phyloP scores from a whole-genome alignment of 2,329 filamentous ascomycete genomes.

The Talaromyces piceae region DNA sequence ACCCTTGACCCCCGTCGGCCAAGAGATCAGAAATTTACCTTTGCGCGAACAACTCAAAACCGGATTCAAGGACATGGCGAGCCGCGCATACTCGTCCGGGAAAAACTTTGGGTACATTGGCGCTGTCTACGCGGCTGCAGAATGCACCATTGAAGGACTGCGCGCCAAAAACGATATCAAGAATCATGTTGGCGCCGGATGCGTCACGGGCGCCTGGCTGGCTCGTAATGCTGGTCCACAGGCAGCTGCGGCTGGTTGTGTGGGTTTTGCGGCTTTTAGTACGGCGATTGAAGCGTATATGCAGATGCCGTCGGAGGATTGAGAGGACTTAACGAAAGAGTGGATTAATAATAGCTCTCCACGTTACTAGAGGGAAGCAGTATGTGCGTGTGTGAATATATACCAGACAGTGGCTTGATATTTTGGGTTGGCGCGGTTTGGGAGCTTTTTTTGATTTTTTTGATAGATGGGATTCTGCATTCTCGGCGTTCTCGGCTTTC shows the following conservation, averaged over 20 bases:
- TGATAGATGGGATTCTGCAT: background rate
- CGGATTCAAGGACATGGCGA: conserved; percentile 94
- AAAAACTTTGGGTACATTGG: conserved; percentile 96
- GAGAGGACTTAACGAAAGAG: background rate
- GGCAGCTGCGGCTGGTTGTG: conserved; percentile 79
- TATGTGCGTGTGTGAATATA: background rate
- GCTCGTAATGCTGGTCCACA: conserved; percentile 83
- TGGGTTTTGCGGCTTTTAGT: conserved; percentile 87
- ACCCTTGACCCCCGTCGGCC: conserved; percentile 57
- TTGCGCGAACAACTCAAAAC: conserved; percentile 72
- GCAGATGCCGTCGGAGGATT: conserved; percentile 57
- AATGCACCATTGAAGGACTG: conserved; percentile 86
- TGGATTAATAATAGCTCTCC: background rate
- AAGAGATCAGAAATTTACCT: conserved; percentile 59
- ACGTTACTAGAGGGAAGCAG: background rate
- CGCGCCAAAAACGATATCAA: conserved; percentile 88
- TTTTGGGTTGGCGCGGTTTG: background rate
- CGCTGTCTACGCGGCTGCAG: conserved; percentile 81
- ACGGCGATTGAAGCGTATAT: conserved; percentile 89
- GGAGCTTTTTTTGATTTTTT: background rate
- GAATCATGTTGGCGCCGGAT: conserved; percentile 83
- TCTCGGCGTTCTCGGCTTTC: background rate
- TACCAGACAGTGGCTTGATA: background rate
- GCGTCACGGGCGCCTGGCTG: conserved; percentile 81
- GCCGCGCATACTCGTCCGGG: conserved; percentile 70